Evolutionary conservation across 2,329 filamentous ascomycete genomes (phyloP), one percentile per base, ranked within the genome.

Genomic region (Zalaria sp.): DNA sequence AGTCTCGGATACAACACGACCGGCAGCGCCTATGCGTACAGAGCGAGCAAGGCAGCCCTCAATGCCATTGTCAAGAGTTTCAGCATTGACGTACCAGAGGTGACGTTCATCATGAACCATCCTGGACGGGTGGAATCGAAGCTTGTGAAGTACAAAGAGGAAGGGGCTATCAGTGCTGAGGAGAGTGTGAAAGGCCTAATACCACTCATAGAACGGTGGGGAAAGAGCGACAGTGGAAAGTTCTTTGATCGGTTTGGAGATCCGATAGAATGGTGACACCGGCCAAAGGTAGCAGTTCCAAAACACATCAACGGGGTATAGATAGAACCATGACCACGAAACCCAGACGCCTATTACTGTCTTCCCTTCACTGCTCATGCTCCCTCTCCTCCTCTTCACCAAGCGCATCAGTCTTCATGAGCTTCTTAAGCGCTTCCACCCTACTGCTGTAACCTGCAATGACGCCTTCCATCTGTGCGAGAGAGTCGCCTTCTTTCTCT

Each of bases 41-140:
- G 66, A 5, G 64, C 66, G 4, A 63, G 58, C 35, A 69, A 70
- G 48, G 65, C 65, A 3, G 67, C 63, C 25, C 49, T 68, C 31
- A 69, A 69, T 46, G 61, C 63, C 4, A 56, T 70, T 5, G 56
- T 69, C 2, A 59, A 60, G 49, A 64, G 59, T 35, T 61, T 69
- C 29, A 58, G 54, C 27, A 52, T 66, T 5, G 66, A 69, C 55
- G 58, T 67, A 9, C 59, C 60, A 0, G 60, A 63, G 4, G 59
- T 66, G 1, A 47, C 48, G 2, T 68, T 66, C 41, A 51, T 65
- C 39, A 43, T 67, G 27, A 49, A 66, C 49, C 66, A 69, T 54
- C 65, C 66, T 0, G 65, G 66, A 5, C 47, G 66, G 2, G 66
- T 69, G 18, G 64, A 68, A 52, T 67, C 61, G 10, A 52, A 56